phyloP scores from a whole-genome alignment of 306 rosid genomes.

The Ceratonia siliqua region DNA sequence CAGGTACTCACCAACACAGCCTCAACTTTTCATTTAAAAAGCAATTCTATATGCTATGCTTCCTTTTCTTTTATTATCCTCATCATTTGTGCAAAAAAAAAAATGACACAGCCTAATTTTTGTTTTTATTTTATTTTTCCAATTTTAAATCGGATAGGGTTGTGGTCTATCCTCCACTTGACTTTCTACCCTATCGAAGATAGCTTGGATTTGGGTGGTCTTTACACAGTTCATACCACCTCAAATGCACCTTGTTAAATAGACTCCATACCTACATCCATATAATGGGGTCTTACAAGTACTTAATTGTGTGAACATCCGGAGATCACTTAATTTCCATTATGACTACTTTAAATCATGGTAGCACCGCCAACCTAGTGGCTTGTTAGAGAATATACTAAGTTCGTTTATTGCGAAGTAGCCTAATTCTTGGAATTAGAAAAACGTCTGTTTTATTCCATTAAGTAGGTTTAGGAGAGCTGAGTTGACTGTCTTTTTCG shows the following conservation, averaged over 20 bases:
- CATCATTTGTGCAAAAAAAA: not conserved
- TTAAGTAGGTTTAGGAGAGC: too few species aligned
- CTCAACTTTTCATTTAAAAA: not conserved
- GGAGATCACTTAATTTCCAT: not conserved
- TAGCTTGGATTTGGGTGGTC: not conserved
- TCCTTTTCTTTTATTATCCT: not conserved
- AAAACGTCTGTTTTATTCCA: not conserved
- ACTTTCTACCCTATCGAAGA: not conserved
- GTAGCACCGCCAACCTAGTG: too few species aligned
- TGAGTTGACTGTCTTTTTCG: too few species aligned
- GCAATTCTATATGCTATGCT: not conserved
- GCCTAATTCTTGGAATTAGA: too few species aligned
- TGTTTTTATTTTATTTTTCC: not conserved
- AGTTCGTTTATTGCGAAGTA: too few species aligned
- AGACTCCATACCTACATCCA: not conserved
- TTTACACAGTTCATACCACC: not conserved
- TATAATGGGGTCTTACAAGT: not conserved
- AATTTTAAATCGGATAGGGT: conserved; percentile 15
- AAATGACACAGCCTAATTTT: not conserved
- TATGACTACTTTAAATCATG: not conserved
- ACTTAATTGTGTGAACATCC: not conserved
- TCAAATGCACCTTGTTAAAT: not conserved
- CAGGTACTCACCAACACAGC: conserved; percentile 56
- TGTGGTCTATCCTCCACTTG: not conserved
- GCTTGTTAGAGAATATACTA: too few species aligned